Evolutionary conservation across 352 stramenopile genomes (phyloP), one percentile per base, ranked within the genome.

Genomic region (Globisporangium abappressorium): DNA sequence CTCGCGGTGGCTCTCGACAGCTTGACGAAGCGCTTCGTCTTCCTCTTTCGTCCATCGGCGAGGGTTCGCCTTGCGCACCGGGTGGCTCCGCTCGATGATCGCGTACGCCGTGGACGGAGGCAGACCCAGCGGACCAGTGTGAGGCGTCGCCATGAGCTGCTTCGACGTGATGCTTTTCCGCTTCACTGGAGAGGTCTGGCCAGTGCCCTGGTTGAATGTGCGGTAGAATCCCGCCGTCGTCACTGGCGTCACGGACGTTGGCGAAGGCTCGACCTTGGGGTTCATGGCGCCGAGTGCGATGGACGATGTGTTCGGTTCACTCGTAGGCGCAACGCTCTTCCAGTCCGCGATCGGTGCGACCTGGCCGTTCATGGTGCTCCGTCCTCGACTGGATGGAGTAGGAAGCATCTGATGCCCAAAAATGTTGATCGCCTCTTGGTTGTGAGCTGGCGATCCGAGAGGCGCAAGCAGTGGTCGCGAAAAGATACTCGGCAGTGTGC

Each of bases 31-130:
- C 15, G 87, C 84, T 18, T 97, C 87, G 66, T 98, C 92, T 65
- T 98, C 92, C 28, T 97, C 87, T 53, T 90, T 86, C 8, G 82
- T 96, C 91, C 92, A 98, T 12, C 86, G 80, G 5, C 85, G 83
- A 61, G 87, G 85, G 58, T 90, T 92, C 14, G 86, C 82, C 71
- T 94, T 94, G 36, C 85, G 66, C 38, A 63, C 61, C 2, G 80
- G 18, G 72, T 81, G 14, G 75, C 46, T 86, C 68, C 47, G 80
- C 51, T 71, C 66, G 20, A 71, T 68, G 15, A 71, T 43, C 38
- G 66, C 66, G 43, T 54, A 67, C 28, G 60, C 60, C 28, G 65
- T 70, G 9, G 60, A 70, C 12, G 66, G 60, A 4, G 66, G 59
- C 41, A 68, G 30, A 0, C 62, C 62, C 14, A 66, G 67, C 1